Evolutionary conservation across 1,139 yeast species (phyloP), one percentile per base, ranked within the genome.

Genomic region (Taphrina pruni): DNA sequence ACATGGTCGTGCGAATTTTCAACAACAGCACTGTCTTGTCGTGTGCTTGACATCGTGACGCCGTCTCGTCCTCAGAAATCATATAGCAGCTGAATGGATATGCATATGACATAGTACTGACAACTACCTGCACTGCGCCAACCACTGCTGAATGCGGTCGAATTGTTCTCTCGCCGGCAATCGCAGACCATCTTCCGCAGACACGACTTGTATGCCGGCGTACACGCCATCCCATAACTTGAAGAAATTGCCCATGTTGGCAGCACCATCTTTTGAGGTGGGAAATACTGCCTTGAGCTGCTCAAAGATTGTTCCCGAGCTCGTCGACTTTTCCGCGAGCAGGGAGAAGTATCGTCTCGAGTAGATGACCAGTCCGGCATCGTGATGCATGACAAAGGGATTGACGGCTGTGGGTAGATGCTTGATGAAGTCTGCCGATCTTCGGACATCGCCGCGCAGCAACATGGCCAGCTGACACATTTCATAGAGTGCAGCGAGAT

Each of bases 371-470:
- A 79, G 73, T 20, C 79, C 78, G 14, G 79, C 78, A 71, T 78
- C 79, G 38, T 82, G 86, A 60, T 82, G 77, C 62, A 80, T 77
- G 70, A 79, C 83, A 75, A 90, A 91, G 6, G 97, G 97, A 60
- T 88, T 75, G 72, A 84, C 82, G 17, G 79, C 75, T 4, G 86
- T 90, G 77, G 12, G 79, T 72, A 70, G 82, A 79, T 97, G 96
- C 90, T 11, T 84, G 84, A 17, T 76, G 73, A 72, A 83, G 83
- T 17, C 80, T 7, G 35, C 73, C 9, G 82, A 78, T 35, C 81
- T 76, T 50, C 81, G 79, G 66, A 77, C 87, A 77, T 82, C 90
- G 77, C 82, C 86, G 78, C 81, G 86, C 74, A 81, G 82, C 77
- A 83, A 83, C 69, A 83, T 82, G 64, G 86, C 86, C 77, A 82